These are phyloP conservation scores for Alternaria novae-zelandiae DNA, from an alignment of 2,329 filamentous ascomycete genomes.

Conservation along the genomic window DNA sequence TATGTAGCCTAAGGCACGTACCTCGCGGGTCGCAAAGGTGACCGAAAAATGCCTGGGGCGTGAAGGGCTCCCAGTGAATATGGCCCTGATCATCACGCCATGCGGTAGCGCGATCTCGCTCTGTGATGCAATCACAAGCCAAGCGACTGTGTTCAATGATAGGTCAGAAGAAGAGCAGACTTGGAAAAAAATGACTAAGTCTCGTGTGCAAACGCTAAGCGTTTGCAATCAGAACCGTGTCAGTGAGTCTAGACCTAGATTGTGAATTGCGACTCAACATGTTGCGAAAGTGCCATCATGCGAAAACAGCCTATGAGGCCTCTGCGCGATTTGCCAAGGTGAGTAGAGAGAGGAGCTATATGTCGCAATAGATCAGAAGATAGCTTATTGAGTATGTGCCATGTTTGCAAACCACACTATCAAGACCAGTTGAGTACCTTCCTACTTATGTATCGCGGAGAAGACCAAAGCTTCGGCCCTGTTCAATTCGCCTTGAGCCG, in stretches of 20 bases:
- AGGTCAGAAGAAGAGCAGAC: neutral
- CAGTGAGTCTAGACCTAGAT: neutral
- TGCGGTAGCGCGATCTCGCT: neutral
- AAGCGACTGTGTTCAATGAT: neutral
- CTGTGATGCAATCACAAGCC: neutral
- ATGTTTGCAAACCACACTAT: neutral
- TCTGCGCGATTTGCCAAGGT: neutral
- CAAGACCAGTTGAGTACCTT: neutral
- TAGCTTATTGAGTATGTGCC: neutral
- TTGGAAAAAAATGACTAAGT: neutral
- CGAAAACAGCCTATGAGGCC: neutral
- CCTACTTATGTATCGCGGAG: conserved; percentile 14
- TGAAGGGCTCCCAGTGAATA: neutral
- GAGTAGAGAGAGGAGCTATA: fast-evolving
- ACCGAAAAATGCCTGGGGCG: fast-evolving
- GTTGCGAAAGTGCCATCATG: neutral
- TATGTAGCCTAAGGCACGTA: neutral
- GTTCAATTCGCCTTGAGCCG: conserved; percentile 12
- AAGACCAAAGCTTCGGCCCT: conserved; percentile 26
- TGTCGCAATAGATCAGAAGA: neutral
- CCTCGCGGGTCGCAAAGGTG: neutral
- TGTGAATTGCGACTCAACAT: neutral
- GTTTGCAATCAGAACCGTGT: neutral
- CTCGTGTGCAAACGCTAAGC: neutral
- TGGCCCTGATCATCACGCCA: neutral